These are phyloP conservation scores for Yamadazyma insecticola DNA, from an alignment of 805 yeast genomes.

Conservation along the genomic window DNA sequence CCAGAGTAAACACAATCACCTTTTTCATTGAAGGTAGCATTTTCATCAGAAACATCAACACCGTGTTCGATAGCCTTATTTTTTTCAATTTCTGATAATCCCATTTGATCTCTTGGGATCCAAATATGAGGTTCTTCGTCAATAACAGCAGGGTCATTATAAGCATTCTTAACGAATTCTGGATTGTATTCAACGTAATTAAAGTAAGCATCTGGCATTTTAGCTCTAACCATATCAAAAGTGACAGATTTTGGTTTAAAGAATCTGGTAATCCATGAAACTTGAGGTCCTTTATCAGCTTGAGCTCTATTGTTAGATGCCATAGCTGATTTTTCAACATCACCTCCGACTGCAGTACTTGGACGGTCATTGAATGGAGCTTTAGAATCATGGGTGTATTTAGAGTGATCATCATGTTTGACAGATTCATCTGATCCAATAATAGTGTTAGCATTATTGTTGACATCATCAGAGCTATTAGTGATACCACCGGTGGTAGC, in stretches of 20 bases:
- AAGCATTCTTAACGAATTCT: conserved; percentile 39
- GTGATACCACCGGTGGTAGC: conserved; percentile 3
- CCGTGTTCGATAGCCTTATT: conserved; percentile 49
- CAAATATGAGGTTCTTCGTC: conserved; percentile 61
- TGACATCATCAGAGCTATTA: conserved; percentile 6
- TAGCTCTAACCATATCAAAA: conserved; percentile 40
- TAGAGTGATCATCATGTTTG: conserved; percentile 6
- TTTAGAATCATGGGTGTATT: conserved; percentile 18
- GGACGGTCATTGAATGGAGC: conserved; percentile 14
- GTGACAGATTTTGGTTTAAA: conserved; percentile 45
- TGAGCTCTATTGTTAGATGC: conserved; percentile 4
- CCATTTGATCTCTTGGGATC: conserved; percentile 67
- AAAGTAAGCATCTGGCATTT: conserved; percentile 39
- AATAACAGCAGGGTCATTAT: conserved; percentile 53
- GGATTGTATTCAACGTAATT: conserved; percentile 38
- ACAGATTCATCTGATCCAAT: conserved; percentile 5
- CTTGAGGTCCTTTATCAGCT: conserved; percentile 6
- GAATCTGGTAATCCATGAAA: conserved; percentile 34
- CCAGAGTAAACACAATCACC: conserved; percentile 51
- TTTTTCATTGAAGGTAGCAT: conserved; percentile 56
- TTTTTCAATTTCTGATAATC: conserved; percentile 58
- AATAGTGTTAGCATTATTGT: conserved; percentile 8
- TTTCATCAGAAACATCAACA: conserved; percentile 52
- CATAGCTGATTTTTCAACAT: conserved; percentile 3
- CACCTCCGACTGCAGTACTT: too few relatives aligned